These are phyloP conservation scores for Ascomycota sp. DNA, from an alignment of 2,329 filamentous ascomycete genomes.

Conservation along the genomic window DNA sequence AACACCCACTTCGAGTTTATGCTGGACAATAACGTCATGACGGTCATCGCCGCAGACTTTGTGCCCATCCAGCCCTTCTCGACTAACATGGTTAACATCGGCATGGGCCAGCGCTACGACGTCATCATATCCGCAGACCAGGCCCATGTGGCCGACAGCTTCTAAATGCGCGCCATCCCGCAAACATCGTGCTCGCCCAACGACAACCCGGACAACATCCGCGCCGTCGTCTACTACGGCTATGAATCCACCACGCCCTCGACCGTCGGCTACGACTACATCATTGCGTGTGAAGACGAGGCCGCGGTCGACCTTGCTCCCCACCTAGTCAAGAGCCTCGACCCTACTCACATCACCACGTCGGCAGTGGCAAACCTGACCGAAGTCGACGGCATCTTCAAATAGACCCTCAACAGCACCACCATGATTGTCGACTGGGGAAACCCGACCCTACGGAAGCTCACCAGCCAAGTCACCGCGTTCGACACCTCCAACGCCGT, in stretches of 20 bases:
- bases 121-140: constrained; percentile 22
- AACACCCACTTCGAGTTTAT: constrained; percentile 25
- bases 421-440: constrained; percentile 12
- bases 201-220: not conserved
- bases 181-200: not conserved
- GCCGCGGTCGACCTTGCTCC: not conserved
- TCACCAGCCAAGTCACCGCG: constrained; percentile 4
- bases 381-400: not conserved
- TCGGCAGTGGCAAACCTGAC: not conserved
- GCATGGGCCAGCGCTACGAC: constrained; percentile 24
- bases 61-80: constrained; percentile 35
- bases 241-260: not conserved
- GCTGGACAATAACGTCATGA: constrained; percentile 35
- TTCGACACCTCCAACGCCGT: constrained; percentile 9
- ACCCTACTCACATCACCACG: not conserved
- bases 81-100: constrained; percentile 27
- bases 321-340: not conserved
- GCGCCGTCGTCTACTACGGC: constrained; percentile 1
- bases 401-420: constrained; percentile 9
- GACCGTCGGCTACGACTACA: not conserved
- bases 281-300: not conserved
- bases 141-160: constrained; percentile 10
- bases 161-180: constrained; percentile 21
- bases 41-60: constrained; percentile 36
- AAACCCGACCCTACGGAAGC: constrained; percentile 9